Conservation (phyloP, 2,329 filamentous ascomycete genomes). For the Tolypocladium nubicola region DNA sequence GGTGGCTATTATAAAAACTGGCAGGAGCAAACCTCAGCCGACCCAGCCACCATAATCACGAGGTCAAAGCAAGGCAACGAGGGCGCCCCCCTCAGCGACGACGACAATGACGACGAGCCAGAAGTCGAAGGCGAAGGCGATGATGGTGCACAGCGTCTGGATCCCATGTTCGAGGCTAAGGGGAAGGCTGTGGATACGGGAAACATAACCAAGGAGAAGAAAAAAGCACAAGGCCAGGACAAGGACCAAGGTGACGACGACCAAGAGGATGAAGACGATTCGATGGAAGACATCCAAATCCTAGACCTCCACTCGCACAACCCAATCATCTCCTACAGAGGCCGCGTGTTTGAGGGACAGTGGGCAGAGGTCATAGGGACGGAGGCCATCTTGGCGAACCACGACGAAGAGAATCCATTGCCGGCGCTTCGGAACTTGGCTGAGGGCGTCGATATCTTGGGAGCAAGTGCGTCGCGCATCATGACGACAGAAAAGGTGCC, state of each 20-base stretch:
- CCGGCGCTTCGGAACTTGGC: constrained; percentile 35
- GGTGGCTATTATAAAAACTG: constrained; percentile 38
- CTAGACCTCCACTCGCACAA: constrained; percentile 69
- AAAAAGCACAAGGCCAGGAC: constrained; percentile 7
- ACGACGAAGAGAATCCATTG: constrained; percentile 17
- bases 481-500: constrained; percentile 42
- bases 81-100: not conserved
- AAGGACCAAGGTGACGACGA: constrained; percentile 5
- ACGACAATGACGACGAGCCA: constrained; percentile 16
- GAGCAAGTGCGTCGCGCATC: constrained; percentile 56
- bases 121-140: constrained; percentile 15
- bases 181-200: not conserved
- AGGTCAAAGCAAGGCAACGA: not conserved
- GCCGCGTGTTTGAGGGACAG: constrained; percentile 64
- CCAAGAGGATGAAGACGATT: not conserved
- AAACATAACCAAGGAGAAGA: constrained; percentile 14
- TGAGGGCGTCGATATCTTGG: constrained; percentile 54
- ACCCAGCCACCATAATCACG: constrained; percentile 6
- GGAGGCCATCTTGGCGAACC: constrained; percentile 60
- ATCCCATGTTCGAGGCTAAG: constrained; percentile 22
- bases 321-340: constrained; percentile 71
- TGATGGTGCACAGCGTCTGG: constrained; percentile 15
- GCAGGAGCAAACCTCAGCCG: constrained; percentile 19
- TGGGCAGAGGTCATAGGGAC: constrained; percentile 83
- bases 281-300: constrained; percentile 53